phyloP scores from a whole-genome alignment of 2,329 filamentous ascomycete genomes.

The Penicillium sp. region DNA sequence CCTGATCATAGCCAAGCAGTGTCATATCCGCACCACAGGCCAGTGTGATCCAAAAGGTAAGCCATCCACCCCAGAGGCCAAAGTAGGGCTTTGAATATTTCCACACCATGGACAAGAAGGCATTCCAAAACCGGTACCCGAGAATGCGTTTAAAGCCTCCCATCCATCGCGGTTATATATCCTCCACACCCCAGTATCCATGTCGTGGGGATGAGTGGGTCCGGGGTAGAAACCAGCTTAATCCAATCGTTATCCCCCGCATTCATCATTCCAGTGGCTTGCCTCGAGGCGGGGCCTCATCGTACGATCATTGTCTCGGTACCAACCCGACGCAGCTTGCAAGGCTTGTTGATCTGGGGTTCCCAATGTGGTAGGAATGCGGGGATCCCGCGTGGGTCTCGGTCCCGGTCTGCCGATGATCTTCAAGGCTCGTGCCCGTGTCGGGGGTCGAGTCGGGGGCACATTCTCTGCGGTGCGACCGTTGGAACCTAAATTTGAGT shows the following conservation, averaged over 20 bases:
- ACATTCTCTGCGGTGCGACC: not conserved
- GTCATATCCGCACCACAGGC: slow-evolving; percentile 24
- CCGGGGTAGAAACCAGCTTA: not conserved
- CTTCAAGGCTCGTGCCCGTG: not conserved
- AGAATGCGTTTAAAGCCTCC: not conserved
- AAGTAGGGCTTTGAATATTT: slow-evolving; percentile 15
- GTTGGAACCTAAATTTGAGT: not conserved
- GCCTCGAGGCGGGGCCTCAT: not conserved
- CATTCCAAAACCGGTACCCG: not conserved
- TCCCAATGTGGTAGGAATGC: not conserved
- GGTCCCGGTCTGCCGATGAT: not conserved
- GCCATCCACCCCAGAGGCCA: slow-evolving; percentile 18
- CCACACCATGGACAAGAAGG: not conserved
- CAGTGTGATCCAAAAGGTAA: slow-evolving; percentile 24
- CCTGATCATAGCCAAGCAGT: slow-evolving; percentile 22
- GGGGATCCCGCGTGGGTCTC: not conserved
- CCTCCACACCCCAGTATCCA: not conserved
- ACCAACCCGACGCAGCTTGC: not conserved
- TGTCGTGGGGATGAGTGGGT: not conserved
- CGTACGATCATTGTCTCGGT: not conserved
- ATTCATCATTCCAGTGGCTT: not conserved
- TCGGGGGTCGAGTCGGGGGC: not conserved
- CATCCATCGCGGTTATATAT: not conserved
- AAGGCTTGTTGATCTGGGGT: not conserved
- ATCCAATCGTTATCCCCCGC: not conserved